Evolutionary conservation across 169 alveolate species (phyloP), one percentile per base, ranked within the genome.

Genomic region (Amoebophrya sp.): DNA sequence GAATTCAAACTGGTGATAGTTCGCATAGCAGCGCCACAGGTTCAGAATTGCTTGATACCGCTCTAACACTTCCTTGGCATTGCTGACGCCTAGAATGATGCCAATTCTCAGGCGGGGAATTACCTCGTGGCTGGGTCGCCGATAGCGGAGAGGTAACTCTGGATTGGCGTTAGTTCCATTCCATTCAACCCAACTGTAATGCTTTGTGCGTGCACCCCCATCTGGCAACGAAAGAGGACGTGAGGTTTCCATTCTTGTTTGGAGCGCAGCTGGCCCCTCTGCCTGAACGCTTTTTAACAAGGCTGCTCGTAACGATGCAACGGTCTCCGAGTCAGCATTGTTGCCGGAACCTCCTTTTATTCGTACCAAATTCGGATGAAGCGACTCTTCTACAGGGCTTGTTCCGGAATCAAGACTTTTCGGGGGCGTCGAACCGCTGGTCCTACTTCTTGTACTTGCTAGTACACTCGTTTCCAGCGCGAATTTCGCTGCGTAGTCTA

Each of bases 11-110:
- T n/a, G 76, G 76, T 41, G 53, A 26, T 41, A 26, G 40, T 41
- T 33, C 40, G 76, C 41, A 39, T 41, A 89, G 91, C 91, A 89
- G 29, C 91, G 91, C 91, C 91, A 89, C 54, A 89, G 53, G 10
- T 40, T 89, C 18, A 89, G 18, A 38, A 41, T 89, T 2, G 91
- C 40, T 38, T 89, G 91, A 10, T 65, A 65, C 33, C 33, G 12
- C 83, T 65, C n/a, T 36, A 65, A 36, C 33, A 65, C 83, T 36
- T 65, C 83, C 36, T 65, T 36, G 36, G 83, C 83, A 26, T 65
- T 65, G 39, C 38, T 26, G 10, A 65, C 83, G 33, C 83, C 83
- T 29, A 65, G 83, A 0, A 65, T 1, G 36, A 65, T 26, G 0
- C 83, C 83, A 0, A 65, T 36, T 36, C n/a, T 65, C 33, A 65